Conservation (phyloP, 371 early-diverging fungal genomes). For the Phascolomyces articulosus region DNA sequence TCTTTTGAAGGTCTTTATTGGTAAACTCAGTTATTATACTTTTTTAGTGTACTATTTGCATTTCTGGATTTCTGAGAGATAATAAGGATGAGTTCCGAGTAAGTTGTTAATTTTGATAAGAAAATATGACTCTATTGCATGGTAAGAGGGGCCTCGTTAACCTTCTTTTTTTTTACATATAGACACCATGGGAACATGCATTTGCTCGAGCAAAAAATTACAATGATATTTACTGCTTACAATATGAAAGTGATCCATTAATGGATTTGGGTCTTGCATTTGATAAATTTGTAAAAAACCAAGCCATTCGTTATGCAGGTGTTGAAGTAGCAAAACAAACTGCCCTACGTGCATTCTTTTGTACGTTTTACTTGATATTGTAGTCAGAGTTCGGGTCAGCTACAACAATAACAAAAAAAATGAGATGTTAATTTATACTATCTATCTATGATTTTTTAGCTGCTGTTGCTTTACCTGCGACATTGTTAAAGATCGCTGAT, state of each 20-base stretch:
- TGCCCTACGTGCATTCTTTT: conserved; percentile 75
- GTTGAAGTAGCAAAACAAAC: conserved; percentile 88
- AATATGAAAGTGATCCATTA: conserved; percentile 83
- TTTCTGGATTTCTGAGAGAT: conserved; percentile 66
- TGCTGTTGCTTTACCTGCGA: conserved; percentile 80
- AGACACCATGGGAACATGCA: conserved; percentile 59
- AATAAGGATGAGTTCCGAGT: conserved; percentile 38
- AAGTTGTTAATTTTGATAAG: background rate
- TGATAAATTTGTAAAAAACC: conserved; percentile 75
- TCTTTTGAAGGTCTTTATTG: too few species aligned
- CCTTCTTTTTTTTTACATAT: background rate
- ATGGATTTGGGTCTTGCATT: conserved; percentile 81
- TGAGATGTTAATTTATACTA: background rate
- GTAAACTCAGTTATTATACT: too few species aligned
- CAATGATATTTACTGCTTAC: conserved; percentile 61
- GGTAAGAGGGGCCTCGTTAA: too few species aligned
- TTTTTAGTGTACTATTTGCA: conserved; percentile 58
- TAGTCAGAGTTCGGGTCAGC: background rate
- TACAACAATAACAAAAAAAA: background rate
- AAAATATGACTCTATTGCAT: background rate
- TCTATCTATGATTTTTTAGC: conserved; percentile 43
- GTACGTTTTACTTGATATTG: conserved; percentile 17
- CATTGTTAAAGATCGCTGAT: conserved; percentile 56
- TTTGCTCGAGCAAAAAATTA: conserved; percentile 38
- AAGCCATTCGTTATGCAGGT: conserved; percentile 82